phyloP scores from a whole-genome alignment of 2,329 filamentous ascomycete genomes.

The Seiridium cupressi region DNA sequence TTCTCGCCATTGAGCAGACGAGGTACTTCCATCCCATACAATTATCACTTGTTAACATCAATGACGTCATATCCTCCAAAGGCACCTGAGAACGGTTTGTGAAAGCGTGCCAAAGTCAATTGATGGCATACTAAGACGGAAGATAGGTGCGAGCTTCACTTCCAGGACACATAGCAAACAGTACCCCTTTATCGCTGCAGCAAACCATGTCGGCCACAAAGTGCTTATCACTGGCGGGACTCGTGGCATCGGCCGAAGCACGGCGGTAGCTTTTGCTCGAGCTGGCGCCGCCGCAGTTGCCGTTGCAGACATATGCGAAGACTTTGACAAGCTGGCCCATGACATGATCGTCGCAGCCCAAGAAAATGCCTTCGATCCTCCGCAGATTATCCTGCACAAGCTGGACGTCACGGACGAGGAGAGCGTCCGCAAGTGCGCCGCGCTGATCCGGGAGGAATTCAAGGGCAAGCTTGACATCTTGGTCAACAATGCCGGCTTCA shows the following conservation, averaged over 20 bases:
- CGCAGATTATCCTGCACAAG: slow-evolving; percentile 11
- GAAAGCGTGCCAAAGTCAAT: not conserved
- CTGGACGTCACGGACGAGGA: slow-evolving; percentile 34
- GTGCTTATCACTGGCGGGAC: slow-evolving; percentile 20
- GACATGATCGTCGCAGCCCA: slow-evolving; percentile 15
- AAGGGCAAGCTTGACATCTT: slow-evolving; percentile 36
- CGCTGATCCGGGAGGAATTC: slow-evolving; percentile 22
- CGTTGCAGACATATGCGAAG: slow-evolving; percentile 16
- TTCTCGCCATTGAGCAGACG: too few species aligned
- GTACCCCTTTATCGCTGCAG: slow-evolving; percentile 10
- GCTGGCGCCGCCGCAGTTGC: slow-evolving; percentile 20
- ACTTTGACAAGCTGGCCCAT: slow-evolving; percentile 12
- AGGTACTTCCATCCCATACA: too few species aligned
- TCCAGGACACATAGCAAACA: slow-evolving; percentile 11
- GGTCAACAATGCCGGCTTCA: slow-evolving; percentile 42
- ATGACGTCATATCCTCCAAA: not conserved
- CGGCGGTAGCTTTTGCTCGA: slow-evolving; percentile 16
- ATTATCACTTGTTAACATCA: not conserved
- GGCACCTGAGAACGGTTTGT: not conserved
- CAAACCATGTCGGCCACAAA: slow-evolving; percentile 13
- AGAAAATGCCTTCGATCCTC: slow-evolving; percentile 14
- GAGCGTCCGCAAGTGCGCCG: slow-evolving; percentile 29
- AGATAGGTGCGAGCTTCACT: slow-evolving; percentile 15
- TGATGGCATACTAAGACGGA: not conserved
- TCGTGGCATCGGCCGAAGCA: slow-evolving; percentile 16